A percentile compares a stretch with the other conserved stretches of the same genome.
Conservation (phyloP, 345 rosid species). For the Salix caprea region DNA sequence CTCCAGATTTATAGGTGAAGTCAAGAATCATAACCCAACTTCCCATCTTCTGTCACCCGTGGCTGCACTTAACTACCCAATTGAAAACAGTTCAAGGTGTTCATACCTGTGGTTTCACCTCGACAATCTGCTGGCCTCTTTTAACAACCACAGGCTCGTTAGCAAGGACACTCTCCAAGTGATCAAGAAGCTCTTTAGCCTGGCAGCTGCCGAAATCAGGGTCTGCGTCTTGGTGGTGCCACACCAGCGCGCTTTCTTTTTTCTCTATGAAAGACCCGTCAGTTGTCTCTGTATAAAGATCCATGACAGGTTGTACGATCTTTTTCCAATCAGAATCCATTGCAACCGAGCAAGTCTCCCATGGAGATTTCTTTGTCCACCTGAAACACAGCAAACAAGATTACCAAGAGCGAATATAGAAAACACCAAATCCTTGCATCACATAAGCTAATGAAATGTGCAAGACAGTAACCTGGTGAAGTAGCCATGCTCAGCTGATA, state of each 20-base stretch:
- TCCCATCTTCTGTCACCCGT: background rate
- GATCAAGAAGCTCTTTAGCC: constrained; percentile 84
- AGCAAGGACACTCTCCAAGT: constrained; percentile 74
- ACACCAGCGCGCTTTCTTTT: constrained; percentile 79
- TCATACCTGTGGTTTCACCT: constrained; percentile 88
- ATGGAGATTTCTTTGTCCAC: constrained; percentile 50
- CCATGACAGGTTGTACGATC: constrained; percentile 73
- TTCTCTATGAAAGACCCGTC: constrained; percentile 80
- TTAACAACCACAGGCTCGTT: constrained; percentile 86
- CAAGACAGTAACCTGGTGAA: constrained; percentile 50
- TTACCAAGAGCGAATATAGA: background rate
- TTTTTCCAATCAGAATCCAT: constrained; percentile 57
- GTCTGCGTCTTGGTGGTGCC: constrained; percentile 82
- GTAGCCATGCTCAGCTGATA: constrained; percentile 87
- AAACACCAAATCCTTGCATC: background rate
- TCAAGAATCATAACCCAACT: background rate
- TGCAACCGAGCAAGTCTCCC: constrained; percentile 47
- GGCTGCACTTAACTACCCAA: background rate
- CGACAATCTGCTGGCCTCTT: constrained; percentile 74
- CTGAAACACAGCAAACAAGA: constrained; percentile 26
- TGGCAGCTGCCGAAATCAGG: constrained; percentile 65
- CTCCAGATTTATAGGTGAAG: background rate
- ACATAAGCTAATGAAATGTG: background rate
- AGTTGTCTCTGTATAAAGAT: constrained; percentile 63
- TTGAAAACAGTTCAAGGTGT: background rate